Evolutionary conservation across 208 protist species (phyloP).

Genomic region (Trichomonas vaginalis): DNA sequence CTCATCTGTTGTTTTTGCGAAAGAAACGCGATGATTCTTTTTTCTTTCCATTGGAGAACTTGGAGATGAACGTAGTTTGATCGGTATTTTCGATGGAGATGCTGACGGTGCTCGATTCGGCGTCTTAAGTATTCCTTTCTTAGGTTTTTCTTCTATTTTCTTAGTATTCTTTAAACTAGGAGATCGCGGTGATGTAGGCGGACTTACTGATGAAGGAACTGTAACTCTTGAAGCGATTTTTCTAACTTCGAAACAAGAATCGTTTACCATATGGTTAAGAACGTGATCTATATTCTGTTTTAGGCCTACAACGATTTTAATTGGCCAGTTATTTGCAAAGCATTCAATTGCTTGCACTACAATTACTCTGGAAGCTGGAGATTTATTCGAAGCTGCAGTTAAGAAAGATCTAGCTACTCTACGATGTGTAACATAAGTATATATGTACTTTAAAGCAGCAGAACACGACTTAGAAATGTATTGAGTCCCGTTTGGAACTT

Average conservation of each 20-base stretch:
- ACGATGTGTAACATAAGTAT: background rate
- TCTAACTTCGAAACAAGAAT: background rate
- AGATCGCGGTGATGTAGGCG: background rate
- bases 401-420: background rate
- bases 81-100: background rate
- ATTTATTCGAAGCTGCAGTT: background rate
- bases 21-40: background rate
- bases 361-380: background rate
- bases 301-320: background rate
- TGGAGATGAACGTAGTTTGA: background rate
- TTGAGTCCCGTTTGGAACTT: background rate
- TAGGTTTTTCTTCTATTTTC: background rate
- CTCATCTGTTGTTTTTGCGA: background rate
- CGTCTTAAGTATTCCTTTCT: background rate
- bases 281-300: background rate
- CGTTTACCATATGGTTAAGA: background rate
- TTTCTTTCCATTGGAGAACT: background rate
- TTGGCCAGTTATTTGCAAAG: background rate
- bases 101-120: background rate
- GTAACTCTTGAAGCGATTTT: background rate
- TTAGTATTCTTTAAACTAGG: background rate
- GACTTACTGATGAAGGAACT: background rate
- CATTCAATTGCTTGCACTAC: background rate
- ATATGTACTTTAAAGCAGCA: background rate
- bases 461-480: background rate